phyloP scores from a whole-genome alignment of 495 filamentous ascomycete species.

The Daldinia grandis region DNA sequence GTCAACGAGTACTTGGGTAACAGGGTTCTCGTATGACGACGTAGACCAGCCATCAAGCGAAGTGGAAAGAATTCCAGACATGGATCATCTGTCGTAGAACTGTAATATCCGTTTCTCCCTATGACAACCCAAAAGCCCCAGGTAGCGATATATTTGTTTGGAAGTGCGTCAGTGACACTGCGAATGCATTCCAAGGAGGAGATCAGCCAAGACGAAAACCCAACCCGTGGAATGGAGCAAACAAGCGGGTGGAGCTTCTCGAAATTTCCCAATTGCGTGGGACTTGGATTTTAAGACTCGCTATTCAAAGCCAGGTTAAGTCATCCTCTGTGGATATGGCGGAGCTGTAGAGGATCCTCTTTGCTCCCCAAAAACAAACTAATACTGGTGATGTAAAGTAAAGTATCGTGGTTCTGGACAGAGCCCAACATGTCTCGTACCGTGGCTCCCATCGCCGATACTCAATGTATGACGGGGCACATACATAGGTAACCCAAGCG shows the following conservation, averaged over 20 bases:
- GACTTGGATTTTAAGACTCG: slow-evolving; percentile 30
- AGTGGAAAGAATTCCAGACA: slow-evolving; percentile 23
- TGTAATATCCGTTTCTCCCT: slow-evolving; percentile 31
- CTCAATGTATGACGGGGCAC: slow-evolving; percentile 28
- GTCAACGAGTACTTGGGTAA: not conserved
- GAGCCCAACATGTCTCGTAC: slow-evolving; percentile 4
- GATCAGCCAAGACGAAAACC: slow-evolving; percentile 11
- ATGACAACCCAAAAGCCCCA: slow-evolving; percentile 8
- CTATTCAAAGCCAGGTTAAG: slow-evolving; percentile 23
- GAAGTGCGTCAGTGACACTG: slow-evolving; percentile 40
- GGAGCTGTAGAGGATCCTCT: slow-evolving; percentile 23
- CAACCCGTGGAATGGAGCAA: slow-evolving; percentile 28
- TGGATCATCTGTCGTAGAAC: slow-evolving; percentile 36
- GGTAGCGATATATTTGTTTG: slow-evolving; percentile 29
- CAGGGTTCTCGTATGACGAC: not conserved
- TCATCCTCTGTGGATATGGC: slow-evolving; percentile 30
- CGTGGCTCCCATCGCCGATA: slow-evolving; percentile 18
- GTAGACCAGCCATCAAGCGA: slow-evolving; percentile 20
- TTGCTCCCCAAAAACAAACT: not conserved
- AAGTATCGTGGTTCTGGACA: slow-evolving; percentile 11
- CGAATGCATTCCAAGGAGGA: slow-evolving; percentile 30
- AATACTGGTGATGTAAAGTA: not conserved
- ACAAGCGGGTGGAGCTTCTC: slow-evolving; percentile 25
- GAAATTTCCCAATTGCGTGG: slow-evolving; percentile 30
- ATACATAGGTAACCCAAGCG: slow-evolving; percentile 20